These are phyloP conservation scores for Hyphochytrium catenoides DNA, from an alignment of 352 stramenopile genomes.

Conservation along the genomic window DNA sequence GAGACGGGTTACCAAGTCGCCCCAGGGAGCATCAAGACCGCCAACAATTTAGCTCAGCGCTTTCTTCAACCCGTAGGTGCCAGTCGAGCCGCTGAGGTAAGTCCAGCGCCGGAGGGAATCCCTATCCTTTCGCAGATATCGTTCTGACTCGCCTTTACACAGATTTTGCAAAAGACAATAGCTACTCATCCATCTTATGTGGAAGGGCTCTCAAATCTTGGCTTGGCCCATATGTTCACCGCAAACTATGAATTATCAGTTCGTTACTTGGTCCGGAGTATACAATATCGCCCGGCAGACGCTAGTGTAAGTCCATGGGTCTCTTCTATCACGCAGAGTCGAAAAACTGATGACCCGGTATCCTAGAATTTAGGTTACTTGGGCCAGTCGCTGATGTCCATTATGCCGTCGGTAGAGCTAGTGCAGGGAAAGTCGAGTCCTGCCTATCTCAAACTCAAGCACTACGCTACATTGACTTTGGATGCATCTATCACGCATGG, in stretches of 20 bases:
- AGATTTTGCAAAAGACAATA: constrained; percentile 3
- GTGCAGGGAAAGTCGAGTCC: background rate
- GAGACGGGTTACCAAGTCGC: constrained; percentile 19
- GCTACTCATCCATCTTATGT: too few species aligned
- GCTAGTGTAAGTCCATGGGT: constrained; percentile 8
- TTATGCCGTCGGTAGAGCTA: background rate
- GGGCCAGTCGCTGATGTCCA: constrained; percentile 11
- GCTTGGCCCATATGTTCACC: constrained; percentile 25
- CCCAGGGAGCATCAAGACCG: constrained; percentile 42
- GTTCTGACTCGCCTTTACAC: constrained; percentile 26
- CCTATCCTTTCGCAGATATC: constrained; percentile 26
- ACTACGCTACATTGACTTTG: constrained; percentile 1
- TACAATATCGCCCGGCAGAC: constrained; percentile 8
- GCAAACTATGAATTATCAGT: too few species aligned
- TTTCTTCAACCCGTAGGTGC: constrained; percentile 19
- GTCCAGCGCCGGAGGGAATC: constrained; percentile 15
- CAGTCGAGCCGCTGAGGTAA: constrained; percentile 16
- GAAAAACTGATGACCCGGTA: constrained; percentile 12
- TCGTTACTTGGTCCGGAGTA: too few species aligned
- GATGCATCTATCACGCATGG: constrained; percentile 5
- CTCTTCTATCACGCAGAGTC: constrained; percentile 16
- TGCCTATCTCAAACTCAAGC: constrained; percentile 6
- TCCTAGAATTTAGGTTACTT: constrained; percentile 16
- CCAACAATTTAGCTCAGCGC: constrained; percentile 38
- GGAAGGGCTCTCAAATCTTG: too few species aligned